Evolutionary conservation across 208 protist genomes (phyloP).

Genomic region (Trypanosoma avium): DNA sequence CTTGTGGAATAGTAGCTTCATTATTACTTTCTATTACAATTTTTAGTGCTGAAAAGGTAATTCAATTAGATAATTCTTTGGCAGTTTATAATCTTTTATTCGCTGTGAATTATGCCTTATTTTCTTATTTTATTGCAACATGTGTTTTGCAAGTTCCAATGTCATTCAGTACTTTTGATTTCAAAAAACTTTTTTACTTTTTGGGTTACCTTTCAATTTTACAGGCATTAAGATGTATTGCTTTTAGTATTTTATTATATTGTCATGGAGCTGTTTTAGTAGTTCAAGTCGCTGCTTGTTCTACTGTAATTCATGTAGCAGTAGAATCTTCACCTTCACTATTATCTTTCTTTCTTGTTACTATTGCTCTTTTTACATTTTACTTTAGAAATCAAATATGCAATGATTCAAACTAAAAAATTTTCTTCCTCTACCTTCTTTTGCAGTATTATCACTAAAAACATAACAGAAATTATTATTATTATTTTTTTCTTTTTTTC

Average conservation of each 20-base stretch:
- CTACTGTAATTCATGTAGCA: background rate
- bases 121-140: background rate
- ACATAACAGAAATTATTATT: no score
- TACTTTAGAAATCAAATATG: background rate
- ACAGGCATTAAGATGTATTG: background rate
- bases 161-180: background rate
- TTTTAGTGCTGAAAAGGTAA: background rate
- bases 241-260: background rate
- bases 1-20: background rate
- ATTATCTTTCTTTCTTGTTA: constrained; percentile 1
- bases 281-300: background rate
- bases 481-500: no score
- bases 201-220: background rate
- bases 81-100: background rate
- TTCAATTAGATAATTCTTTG: background rate
- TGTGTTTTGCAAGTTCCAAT: background rate
- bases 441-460: no score
- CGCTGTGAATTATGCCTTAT: background rate
- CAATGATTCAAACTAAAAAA: no score
- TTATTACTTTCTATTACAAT: background rate
- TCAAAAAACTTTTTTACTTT: background rate
- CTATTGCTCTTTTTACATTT: background rate
- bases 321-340: background rate
- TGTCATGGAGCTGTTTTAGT: background rate
- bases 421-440: no score